Evolutionary conservation across 1,284 basidiomycete genomes (phyloP).

Genomic region (Austropuccinia psidii): DNA sequence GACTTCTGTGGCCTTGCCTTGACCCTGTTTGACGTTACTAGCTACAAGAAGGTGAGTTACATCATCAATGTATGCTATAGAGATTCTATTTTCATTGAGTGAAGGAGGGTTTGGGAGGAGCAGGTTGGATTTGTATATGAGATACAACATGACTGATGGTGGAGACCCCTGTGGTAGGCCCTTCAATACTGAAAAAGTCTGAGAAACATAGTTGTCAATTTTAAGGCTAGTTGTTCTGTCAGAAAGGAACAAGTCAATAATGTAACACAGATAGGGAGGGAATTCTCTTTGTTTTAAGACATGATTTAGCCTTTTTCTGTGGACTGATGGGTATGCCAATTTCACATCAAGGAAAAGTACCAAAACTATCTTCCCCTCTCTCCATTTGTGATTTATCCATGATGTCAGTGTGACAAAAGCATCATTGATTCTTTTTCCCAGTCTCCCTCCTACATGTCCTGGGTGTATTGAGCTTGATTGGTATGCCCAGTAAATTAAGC

Average conservation of each 20-base stretch:
- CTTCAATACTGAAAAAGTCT: background rate
- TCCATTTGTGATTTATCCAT: constrained; percentile 2
- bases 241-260: background rate
- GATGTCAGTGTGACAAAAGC: background rate
- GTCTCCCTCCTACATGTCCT: background rate
- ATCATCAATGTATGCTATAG: constrained; percentile 21
- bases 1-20: background rate
- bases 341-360: constrained; percentile 11
- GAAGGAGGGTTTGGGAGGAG: background rate
- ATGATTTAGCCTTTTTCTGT: background rate
- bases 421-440: background rate
- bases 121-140: constrained; percentile 8
- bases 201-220: background rate
- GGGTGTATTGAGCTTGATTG: background rate
- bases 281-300: background rate
- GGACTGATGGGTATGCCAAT: constrained; percentile 7
- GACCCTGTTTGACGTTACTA: background rate
- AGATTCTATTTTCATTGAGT: background rate
- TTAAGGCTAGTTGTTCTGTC: background rate
- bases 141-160: background rate
- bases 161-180: constrained; percentile 17
- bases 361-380: background rate
- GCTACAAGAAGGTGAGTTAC: constrained; percentile 2
- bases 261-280: background rate
- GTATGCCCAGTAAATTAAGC: background rate